Evolutionary conservation across 495 filamentous ascomycete genomes (phyloP).

Genomic region (Melanomma pulvis-pyrius): DNA sequence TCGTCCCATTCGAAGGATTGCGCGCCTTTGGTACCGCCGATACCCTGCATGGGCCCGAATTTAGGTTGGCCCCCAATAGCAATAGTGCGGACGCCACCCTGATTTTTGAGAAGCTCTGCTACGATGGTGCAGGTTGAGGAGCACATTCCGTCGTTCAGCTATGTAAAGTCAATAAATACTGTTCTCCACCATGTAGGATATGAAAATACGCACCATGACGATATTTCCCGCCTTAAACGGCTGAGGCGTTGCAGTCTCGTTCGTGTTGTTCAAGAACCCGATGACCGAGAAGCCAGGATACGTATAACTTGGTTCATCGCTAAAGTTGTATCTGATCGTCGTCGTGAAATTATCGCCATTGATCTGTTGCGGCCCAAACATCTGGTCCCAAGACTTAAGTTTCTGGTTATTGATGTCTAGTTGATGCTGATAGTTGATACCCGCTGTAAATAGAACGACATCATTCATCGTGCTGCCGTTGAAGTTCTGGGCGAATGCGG

Average conservation of each 20-base stretch:
- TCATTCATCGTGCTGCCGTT: slow-evolving; percentile 8
- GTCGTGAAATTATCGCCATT: slow-evolving; percentile 28
- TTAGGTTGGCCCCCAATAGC: slow-evolving; percentile 31
- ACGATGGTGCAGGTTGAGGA: slow-evolving; percentile 38
- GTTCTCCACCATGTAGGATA: not conserved
- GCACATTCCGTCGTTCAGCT: slow-evolving; percentile 36
- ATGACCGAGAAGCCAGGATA: slow-evolving; percentile 29
- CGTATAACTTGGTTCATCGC: slow-evolving; percentile 26
- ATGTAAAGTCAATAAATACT: not conserved
- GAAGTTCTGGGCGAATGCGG: slow-evolving; percentile 23
- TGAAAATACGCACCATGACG: slow-evolving; percentile 18
- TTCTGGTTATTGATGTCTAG: slow-evolving; percentile 20
- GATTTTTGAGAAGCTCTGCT: slow-evolving; percentile 31
- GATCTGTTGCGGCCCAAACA: slow-evolving; percentile 19
- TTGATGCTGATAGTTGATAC: slow-evolving; percentile 25
- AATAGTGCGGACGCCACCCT: slow-evolving; percentile 32
- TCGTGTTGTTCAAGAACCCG: slow-evolving; percentile 27
- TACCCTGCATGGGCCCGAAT: slow-evolving; percentile 34
- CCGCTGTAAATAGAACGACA: slow-evolving; percentile 18
- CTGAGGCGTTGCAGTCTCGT: slow-evolving; percentile 27
- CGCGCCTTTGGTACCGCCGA: slow-evolving; percentile 35
- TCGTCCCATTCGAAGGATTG: slow-evolving; percentile 25
- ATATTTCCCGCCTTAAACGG: slow-evolving; percentile 36
- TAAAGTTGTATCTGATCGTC: slow-evolving; percentile 29
- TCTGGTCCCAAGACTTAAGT: slow-evolving; percentile 8